Evolutionary conservation across 179 eudicot genomes (phyloP), one percentile per base, ranked within the genome.

Genomic region (Vitellaria paradoxa): DNA sequence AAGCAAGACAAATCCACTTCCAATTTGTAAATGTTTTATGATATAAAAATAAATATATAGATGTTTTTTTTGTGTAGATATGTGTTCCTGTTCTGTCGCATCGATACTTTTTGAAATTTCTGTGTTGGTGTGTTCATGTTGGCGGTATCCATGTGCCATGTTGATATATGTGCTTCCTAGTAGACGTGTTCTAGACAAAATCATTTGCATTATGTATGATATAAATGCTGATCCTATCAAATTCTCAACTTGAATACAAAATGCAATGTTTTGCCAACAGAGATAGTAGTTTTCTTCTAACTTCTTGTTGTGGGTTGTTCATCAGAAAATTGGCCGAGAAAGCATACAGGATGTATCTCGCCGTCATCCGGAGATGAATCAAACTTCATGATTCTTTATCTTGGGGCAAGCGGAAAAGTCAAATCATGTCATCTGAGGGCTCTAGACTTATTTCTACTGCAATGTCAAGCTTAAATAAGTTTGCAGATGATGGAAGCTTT

Each of bases 401-500:
- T 6, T 93, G 98, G 97, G 91, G 95, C 45, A 92, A 82, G 80
- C 87, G 77, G 73, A 93, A 87, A 78, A 82, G 81, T 68, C 88
- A 84, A 55, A 73, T 69, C 50, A 62, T 87, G 82, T 85, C 90
- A 52, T 80, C 78, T 46, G 83, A 84, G 79, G 97, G 91, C 85
- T 82, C 86, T 49, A 83, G 74, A 11, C 80, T 94, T 67, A 77
- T 95, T 68, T 86, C 97, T 72, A 86, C 85, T 83, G 91, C 97
- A 21, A 63, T 93, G 69, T 86, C 97, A 55, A 86, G 89, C 86
- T 46, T 95, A 69, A 93, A 95, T 70, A 91, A 87, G 78, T 95
- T 89, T 84, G 73, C 90, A 6, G 80, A 91, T 83, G 97, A 90
- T 83, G 98, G 99, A 76, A 93, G 84, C 81, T 95, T 95, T 75